A percentile compares a stretch with the other conserved stretches of the same genome.
phyloP scores from a whole-genome alignment of 208 protist species.

The Tritrichomonas musculus region DNA sequence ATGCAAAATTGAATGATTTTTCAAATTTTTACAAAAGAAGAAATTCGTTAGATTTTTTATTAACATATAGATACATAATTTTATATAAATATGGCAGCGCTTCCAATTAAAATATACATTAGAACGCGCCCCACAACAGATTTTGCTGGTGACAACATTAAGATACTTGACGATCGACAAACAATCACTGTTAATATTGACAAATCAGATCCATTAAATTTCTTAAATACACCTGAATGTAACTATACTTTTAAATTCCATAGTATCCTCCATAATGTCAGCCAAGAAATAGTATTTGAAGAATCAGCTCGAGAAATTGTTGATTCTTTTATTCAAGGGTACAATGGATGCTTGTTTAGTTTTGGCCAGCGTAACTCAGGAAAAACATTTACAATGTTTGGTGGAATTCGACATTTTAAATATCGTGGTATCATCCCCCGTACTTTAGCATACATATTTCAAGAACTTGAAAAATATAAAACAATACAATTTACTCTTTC shows the following conservation, averaged over 20 bases:
- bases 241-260: constrained; percentile 34
- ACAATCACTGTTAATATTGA: constrained; percentile 32
- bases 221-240: constrained; percentile 15
- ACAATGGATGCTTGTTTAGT: constrained; percentile 25
- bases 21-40: no score
- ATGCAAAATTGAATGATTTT: no score
- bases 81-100: neutral
- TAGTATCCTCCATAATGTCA: constrained; percentile 7
- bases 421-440: constrained; percentile 33
- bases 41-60: no score
- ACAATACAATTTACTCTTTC: constrained; percentile 27
- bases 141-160: constrained; percentile 24
- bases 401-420: constrained; percentile 17
- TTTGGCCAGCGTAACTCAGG: neutral
- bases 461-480: constrained; percentile 26
- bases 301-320: constrained; percentile 28
- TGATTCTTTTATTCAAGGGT: constrained; percentile 36
- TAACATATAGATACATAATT: no score
- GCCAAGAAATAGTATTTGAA: constrained; percentile 35
- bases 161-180: neutral
- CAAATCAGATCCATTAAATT: constrained; percentile 34
- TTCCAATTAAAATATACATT: constrained; percentile 28
- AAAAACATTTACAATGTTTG: constrained; percentile 36
- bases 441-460: constrained; percentile 28
- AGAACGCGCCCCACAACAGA: constrained; percentile 27